These are phyloP conservation scores for Laburnicola sp. DNA, from an alignment of 2,329 filamentous ascomycete species.

Conservation along the genomic window DNA sequence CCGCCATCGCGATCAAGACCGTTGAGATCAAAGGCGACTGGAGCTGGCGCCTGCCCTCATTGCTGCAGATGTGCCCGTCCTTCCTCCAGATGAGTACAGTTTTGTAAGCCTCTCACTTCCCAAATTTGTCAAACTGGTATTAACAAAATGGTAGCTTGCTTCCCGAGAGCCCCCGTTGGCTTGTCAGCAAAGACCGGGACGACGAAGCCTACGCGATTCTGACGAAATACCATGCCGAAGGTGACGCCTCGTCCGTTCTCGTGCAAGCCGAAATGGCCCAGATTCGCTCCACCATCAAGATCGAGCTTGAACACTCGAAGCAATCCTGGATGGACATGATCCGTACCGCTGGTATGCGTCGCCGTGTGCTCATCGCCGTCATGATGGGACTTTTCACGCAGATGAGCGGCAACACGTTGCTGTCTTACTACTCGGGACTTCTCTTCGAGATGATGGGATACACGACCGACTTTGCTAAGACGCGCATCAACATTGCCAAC, in stretches of 20 bases:
- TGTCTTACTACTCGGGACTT: constrained; percentile 44
- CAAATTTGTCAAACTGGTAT: not conserved
- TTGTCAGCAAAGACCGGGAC: constrained; percentile 56
- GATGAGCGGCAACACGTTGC: constrained; percentile 45
- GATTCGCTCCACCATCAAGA: constrained; percentile 60
- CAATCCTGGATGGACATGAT: constrained; percentile 59
- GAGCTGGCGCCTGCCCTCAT: constrained; percentile 57
- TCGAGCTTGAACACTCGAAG: constrained; percentile 59
- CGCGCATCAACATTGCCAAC: constrained; percentile 47
- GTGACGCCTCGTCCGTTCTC: constrained; percentile 41
- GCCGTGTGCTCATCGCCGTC: constrained; percentile 36
- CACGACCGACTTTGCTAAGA: constrained; percentile 42
- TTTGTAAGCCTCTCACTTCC: constrained; percentile 23
- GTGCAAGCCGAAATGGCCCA: constrained; percentile 63
- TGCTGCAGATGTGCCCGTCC: constrained; percentile 56
- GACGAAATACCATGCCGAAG: constrained; percentile 51
- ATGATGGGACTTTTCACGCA: constrained; percentile 47
- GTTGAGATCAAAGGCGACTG: constrained; percentile 47
- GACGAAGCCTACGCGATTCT: constrained; percentile 47
- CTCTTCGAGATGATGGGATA: constrained; percentile 47
- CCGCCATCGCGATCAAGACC: constrained; percentile 56
- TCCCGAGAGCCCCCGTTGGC: constrained; percentile 52
- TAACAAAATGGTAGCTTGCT: constrained; percentile 29
- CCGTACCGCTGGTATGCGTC: constrained; percentile 50
- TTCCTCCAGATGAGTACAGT: constrained; percentile 47